Conservation (phyloP, 2,329 filamentous ascomycete genomes). For the Chrysoporthe austroafricana region DNA sequence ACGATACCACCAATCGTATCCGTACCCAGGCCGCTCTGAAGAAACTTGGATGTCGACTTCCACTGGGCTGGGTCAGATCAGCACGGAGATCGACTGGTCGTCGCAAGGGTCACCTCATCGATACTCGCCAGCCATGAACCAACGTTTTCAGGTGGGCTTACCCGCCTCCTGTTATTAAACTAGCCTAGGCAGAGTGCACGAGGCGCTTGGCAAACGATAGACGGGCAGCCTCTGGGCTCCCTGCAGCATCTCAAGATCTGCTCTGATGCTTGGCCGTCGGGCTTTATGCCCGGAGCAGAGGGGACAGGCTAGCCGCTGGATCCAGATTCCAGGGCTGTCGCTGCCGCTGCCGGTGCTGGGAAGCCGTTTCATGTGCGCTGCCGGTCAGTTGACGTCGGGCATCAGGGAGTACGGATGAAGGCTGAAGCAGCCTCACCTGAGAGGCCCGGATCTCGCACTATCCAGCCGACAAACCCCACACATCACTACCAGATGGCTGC, state of each 20-base stretch:
- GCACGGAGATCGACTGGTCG: constrained; percentile 9
- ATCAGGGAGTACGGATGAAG: neutral
- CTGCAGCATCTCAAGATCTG: neutral
- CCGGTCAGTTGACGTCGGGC: constrained; percentile 9
- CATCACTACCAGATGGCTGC: neutral
- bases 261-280: constrained; percentile 10
- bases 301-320: neutral
- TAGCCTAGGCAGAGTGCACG: constrained; percentile 6
- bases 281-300: constrained; percentile 3
- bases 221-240: constrained; percentile 2
- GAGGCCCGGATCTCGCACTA: constrained; percentile 10
- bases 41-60: constrained; percentile 17
- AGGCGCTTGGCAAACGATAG: constrained; percentile 10
- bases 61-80: constrained; percentile 12
- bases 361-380: constrained; percentile 13
- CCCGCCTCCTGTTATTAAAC: constrained; percentile 15
- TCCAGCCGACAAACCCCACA: constrained; percentile 2
- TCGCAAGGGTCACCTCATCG: constrained; percentile 16
- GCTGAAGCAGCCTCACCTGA: constrained; percentile 2
- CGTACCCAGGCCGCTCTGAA: neutral
- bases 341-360: constrained; percentile 7
- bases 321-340: constrained; percentile 10
- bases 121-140: constrained; percentile 3
- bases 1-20: neutral
- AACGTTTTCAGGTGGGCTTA: constrained; percentile 3